Percentiles rank a stretch among this genome's conserved stretches.
These are phyloP conservation scores for Chaetomium cochliodes DNA, from an alignment of 495 filamentous ascomycete genomes.

Conservation along the genomic window DNA sequence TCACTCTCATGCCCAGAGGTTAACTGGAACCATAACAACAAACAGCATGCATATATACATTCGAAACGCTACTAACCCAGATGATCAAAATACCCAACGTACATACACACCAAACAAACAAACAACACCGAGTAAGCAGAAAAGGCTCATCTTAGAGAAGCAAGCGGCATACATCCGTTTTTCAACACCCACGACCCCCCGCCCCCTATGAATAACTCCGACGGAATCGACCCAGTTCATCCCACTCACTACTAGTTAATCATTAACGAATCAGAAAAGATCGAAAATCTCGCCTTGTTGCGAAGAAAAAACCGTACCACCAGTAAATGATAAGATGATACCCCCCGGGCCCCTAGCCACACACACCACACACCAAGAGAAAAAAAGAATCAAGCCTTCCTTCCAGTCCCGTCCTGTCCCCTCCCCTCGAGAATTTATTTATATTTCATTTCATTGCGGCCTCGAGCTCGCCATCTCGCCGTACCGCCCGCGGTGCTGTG, in stretches of 20 bases:
- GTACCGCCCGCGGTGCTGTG: conserved; percentile 82
- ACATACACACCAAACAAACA: too few species aligned
- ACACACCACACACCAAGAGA: too few species aligned
- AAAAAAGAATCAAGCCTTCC: too few species aligned
- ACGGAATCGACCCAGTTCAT: not conserved
- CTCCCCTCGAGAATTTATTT: too few species aligned
- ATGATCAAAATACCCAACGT: not conserved
- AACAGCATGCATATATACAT: not conserved
- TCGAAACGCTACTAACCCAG: not conserved
- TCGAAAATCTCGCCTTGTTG: not conserved
- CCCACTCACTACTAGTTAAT: not conserved
- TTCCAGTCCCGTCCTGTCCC: too few species aligned
- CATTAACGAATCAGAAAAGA: not conserved
- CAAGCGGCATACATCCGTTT: not conserved
- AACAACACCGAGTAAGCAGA: not conserved
- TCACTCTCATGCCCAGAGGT: too few species aligned
- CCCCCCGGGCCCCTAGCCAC: too few species aligned
- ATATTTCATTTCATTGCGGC: conserved; percentile 24
- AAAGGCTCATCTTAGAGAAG: not conserved
- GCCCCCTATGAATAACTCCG: not conserved
- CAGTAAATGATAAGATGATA: not conserved
- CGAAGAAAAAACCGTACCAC: not conserved
- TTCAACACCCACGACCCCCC: not conserved
- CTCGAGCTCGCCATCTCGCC: conserved; percentile 88
- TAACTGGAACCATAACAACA: too few species aligned